These are phyloP conservation scores for Colletotrichum limetticola DNA, from an alignment of 2,329 filamentous ascomycete species.

Conservation along the genomic window DNA sequence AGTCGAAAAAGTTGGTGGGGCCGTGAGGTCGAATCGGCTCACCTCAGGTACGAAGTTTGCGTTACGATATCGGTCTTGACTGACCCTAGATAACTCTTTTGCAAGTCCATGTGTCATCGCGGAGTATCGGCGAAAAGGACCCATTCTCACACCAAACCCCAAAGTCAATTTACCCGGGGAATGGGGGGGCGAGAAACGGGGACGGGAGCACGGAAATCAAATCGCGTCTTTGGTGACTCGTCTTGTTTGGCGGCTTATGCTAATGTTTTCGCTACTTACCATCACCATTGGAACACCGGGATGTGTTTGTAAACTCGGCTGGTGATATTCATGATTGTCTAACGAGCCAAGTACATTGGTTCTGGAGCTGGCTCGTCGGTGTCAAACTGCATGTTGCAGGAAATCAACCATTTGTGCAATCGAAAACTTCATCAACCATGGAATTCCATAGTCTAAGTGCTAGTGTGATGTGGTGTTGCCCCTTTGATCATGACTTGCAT, in stretches of 20 bases:
- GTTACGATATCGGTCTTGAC: too few species aligned
- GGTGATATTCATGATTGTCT: neutral
- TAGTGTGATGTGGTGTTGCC: neutral
- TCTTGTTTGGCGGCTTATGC: neutral
- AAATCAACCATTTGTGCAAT: neutral
- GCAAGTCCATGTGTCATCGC: neutral
- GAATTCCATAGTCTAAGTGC: neutral
- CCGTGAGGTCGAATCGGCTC: too few species aligned
- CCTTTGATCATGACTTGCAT: neutral
- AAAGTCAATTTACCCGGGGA: neutral
- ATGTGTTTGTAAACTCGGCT: neutral
- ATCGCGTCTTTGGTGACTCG: neutral
- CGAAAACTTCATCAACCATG: too few species aligned
- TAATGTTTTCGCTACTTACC: neutral
- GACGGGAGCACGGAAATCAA: neutral
- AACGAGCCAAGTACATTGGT: too few species aligned
- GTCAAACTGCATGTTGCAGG: neutral
- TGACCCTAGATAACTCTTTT: too few species aligned
- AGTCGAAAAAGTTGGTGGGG: conserved; percentile 1
- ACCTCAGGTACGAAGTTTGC: too few species aligned
- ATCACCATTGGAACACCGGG: neutral
- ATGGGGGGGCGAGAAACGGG: neutral
- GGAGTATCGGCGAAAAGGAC: neutral
- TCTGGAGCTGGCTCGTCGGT: neutral
- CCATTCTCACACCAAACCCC: neutral